Evolutionary conservation across 768 basidiomycete genomes (phyloP).

Genomic region (Phylloporus scabripes): DNA sequence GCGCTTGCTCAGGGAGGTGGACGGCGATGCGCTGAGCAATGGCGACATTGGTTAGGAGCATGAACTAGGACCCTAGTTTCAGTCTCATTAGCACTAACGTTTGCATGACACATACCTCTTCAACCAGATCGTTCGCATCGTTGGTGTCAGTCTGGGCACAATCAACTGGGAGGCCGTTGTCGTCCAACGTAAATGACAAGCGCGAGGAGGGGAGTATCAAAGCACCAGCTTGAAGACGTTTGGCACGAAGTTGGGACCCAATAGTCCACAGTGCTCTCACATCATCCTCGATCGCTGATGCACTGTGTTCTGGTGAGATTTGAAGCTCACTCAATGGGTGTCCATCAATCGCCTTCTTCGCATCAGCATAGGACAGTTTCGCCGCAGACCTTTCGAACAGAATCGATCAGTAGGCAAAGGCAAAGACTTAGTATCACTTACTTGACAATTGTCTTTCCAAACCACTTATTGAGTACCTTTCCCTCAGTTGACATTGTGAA

Average conservation of each 20-base stretch:
- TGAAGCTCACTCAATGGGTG: conserved; percentile 47
- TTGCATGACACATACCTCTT: conserved; percentile 59
- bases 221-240: conserved; percentile 77
- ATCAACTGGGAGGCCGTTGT: conserved; percentile 72
- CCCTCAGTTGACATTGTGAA: conserved; percentile 85
- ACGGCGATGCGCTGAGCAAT: conserved; percentile 93
- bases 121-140: conserved; percentile 77
- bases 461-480: conserved; percentile 82
- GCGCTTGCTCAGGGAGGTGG: conserved; percentile 93
- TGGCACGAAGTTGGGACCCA: conserved; percentile 64
- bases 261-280: conserved; percentile 63
- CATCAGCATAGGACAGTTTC: conserved; percentile 78
- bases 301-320: conserved; percentile 53
- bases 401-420: conserved; percentile 1
- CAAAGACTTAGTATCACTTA: conserved; percentile 30
- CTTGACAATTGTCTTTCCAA: conserved; percentile 90
- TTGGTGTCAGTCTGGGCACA: conserved; percentile 58
- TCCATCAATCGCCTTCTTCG: conserved; percentile 79
- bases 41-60: conserved; percentile 86
- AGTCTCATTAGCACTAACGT: conserved; percentile 1
- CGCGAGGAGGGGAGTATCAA: conserved; percentile 64
- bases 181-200: conserved; percentile 76
- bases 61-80: conserved; percentile 53
- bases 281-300: conserved; percentile 65
- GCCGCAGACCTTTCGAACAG: conserved; percentile 64